Percentiles rank a stretch among this genome's conserved stretches.
phyloP scores from a whole-genome alignment of 129 eudicot genomes.

The Chrysanthemum lavandulifolium region DNA sequence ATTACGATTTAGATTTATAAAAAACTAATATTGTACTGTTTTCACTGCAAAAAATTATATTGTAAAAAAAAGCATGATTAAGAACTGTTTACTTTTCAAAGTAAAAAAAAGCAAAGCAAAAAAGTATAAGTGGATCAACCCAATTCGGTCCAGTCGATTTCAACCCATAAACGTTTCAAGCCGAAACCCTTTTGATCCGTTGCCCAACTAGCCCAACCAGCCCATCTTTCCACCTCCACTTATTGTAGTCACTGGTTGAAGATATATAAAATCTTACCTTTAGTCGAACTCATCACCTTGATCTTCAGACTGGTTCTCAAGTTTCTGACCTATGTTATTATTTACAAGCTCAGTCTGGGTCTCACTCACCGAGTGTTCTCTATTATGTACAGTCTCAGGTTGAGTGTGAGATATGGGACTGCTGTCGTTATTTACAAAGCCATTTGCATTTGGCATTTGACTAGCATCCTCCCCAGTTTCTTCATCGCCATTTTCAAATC shows the following conservation, averaged over 20 bases:
- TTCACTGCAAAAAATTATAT: no score
- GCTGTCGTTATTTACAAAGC: slow-evolving; percentile 62
- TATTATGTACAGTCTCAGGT: slow-evolving; percentile 69
- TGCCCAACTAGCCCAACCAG: no score
- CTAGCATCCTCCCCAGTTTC: slow-evolving; percentile 42
- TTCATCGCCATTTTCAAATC: slow-evolving; percentile 39
- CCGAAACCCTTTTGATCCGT: no score
- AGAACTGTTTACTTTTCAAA: no score
- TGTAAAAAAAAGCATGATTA: no score
- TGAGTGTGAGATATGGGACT: slow-evolving; percentile 36
- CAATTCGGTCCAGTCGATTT: no score
- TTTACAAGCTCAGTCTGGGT: slow-evolving; percentile 63
- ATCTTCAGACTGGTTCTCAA: slow-evolving; percentile 53
- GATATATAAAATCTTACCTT: slow-evolving; percentile 35
- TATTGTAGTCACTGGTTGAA: neutral
- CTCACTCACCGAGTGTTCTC: slow-evolving; percentile 42
- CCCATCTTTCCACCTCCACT: no score
- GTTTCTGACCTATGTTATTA: slow-evolving; percentile 45
- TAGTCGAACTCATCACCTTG: slow-evolving; percentile 44
- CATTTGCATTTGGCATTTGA: slow-evolving; percentile 33
- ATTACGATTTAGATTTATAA: no score
- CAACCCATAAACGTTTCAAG: no score
- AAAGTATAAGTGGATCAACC: no score
- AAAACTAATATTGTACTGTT: no score
- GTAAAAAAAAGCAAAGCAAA: no score